Base-by-base conservation (phyloP, 106 monocot genomes). In the Dendrobium chrysotoxum region DNA sequence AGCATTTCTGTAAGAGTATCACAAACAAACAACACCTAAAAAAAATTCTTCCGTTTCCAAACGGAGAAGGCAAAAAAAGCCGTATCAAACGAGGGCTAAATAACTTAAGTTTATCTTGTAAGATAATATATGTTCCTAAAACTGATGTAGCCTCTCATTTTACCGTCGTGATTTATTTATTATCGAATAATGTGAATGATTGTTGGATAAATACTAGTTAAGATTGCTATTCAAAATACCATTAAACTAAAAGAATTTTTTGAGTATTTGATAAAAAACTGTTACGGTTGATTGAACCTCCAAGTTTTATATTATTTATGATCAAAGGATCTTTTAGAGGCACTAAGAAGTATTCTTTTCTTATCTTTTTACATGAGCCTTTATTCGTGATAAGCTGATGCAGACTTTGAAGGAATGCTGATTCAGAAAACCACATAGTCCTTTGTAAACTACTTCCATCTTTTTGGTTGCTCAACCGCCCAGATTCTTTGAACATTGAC, bases 311-410 rank as follows among this genome's bases (percentile, higher is more conserved):
- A 31, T 35, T 70, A 13, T 13, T 2, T 70, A 23, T 70, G 11
- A 70, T 70, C 4, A 76, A 76, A 50, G 74, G 76, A 12, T 26
- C 8, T 46, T 76, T 26, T 31, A 35, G 15, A 67, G 23, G 21
- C 26, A 67, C 23, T n/a, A 7, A 6, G 46, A 76, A 46, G 13
- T 28, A 40, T 12, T 73, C 53, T 39, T 40, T 35, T 73, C 16
- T 44, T 53, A 0, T 38, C 12, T 73, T 13, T 47, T n/a, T 21
- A 16, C 31, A 31, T 53, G 4, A 28, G 15, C 77, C 50, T 70
- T 72, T 78, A 53, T 30, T 55, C 39, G 54, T 75, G 41, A 79
- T 80, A 83, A 80, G 66, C 80, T 77, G 84, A 79, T 78, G 78
- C 66, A 9, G 78, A 84, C 83, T 81, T 38, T 66, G 81, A 71